Percentiles rank a stretch among this genome's conserved stretches.
phyloP scores from a whole-genome alignment of 2,329 filamentous ascomycete species.

The Claviceps paspali region DNA sequence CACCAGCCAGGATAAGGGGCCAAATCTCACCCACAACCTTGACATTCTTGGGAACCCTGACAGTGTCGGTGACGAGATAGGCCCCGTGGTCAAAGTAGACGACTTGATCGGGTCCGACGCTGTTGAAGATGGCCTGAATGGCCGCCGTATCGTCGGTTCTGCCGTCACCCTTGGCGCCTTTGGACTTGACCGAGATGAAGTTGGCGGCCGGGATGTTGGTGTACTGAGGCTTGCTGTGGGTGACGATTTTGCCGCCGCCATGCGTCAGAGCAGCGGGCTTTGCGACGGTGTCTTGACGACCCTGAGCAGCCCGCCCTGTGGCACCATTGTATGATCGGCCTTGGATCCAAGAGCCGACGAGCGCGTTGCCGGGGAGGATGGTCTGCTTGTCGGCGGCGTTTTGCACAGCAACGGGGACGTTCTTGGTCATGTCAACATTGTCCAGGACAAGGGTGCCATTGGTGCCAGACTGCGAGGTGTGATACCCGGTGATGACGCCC shows the following conservation, averaged over 20 bases:
- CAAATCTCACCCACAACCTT: constrained; percentile 85
- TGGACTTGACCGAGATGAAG: constrained; percentile 71
- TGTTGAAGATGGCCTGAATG: constrained; percentile 65
- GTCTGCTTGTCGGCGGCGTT: constrained; percentile 37
- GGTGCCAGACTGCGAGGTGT: constrained; percentile 42
- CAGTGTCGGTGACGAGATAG: constrained; percentile 54
- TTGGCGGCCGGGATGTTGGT: constrained; percentile 46
- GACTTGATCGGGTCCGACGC: constrained; percentile 45
- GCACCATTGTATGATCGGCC: constrained; percentile 53
- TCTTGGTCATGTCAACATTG: constrained; percentile 69
- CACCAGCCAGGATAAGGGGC: constrained; percentile 76
- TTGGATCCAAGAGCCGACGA: constrained; percentile 61
- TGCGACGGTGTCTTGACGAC: constrained; percentile 30
- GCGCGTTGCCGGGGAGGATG: constrained; percentile 54
- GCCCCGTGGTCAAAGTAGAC: constrained; percentile 64
- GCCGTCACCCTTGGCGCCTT: constrained; percentile 79
- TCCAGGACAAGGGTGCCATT: constrained; percentile 76
- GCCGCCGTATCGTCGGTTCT: constrained; percentile 72
- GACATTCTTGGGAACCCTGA: constrained; percentile 62
- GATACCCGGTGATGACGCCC: constrained; percentile 58
- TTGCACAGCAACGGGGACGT: constrained; percentile 51
- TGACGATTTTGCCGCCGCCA: constrained; percentile 53
- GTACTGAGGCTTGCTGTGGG: constrained; percentile 83
- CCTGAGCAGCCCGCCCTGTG: constrained; percentile 42
- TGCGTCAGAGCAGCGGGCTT: constrained; percentile 57